Evolutionary conservation across 331 rosid genomes (phyloP).

Genomic region (Malus hybrid): DNA sequence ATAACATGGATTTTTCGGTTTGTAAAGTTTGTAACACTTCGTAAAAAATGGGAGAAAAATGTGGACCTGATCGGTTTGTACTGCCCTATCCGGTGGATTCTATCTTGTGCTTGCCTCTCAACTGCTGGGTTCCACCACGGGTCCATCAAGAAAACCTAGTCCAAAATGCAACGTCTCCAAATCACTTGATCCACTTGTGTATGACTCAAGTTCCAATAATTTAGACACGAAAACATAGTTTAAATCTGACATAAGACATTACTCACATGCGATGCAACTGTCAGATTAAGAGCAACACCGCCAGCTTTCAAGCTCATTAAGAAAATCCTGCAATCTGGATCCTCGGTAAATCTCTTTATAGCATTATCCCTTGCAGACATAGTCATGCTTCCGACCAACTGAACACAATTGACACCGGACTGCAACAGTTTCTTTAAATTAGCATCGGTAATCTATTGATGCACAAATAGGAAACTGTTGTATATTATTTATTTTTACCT

Average conservation of each 20-base stretch:
- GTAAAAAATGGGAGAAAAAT: not conserved
- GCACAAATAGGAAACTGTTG: not conserved
- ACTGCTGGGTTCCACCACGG: slow-evolving; percentile 99
- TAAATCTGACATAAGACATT: not conserved
- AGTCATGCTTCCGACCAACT: slow-evolving; percentile 82
- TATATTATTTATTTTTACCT: slow-evolving; percentile 30
- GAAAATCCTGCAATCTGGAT: slow-evolving; percentile 82
- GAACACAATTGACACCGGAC: slow-evolving; percentile 80
- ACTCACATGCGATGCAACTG: slow-evolving; percentile 84
- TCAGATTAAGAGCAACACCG: slow-evolving; percentile 92
- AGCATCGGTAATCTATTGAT: not conserved
- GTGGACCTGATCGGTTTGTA: slow-evolving; percentile 24
- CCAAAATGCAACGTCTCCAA: not conserved
- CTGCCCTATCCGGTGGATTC: slow-evolving; percentile 85
- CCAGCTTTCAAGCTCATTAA: slow-evolving; percentile 99
- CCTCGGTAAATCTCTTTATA: slow-evolving; percentile 64
- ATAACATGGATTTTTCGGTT: too few species aligned
- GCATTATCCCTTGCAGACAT: slow-evolving; percentile 66
- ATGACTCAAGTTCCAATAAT: not conserved
- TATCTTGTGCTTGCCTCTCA: slow-evolving; percentile 96
- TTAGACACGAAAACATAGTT: not conserved
- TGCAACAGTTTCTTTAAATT: slow-evolving; percentile 31
- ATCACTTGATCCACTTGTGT: not conserved
- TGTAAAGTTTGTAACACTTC: too few species aligned
- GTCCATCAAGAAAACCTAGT: slow-evolving; percentile 90